phyloP scores from a whole-genome alignment of 2,329 filamentous ascomycete genomes.

The Aspergillus novofumigatus region DNA sequence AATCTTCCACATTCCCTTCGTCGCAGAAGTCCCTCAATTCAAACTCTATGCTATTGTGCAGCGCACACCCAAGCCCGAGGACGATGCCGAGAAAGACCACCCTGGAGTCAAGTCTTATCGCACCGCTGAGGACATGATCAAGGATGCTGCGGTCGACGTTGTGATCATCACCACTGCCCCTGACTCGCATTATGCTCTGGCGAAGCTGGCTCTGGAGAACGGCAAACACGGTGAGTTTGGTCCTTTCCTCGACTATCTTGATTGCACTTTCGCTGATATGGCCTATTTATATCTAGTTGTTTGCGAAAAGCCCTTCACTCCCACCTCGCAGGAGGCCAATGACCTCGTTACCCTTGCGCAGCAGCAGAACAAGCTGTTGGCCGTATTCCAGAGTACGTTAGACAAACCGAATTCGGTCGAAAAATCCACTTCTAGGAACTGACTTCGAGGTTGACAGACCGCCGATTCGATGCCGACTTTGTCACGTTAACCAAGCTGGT shows the following conservation, averaged over 20 bases:
- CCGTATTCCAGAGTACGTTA: conserved; percentile 63
- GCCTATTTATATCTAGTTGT: conserved; percentile 48
- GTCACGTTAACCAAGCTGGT: conserved; percentile 64
- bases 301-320: conserved; percentile 79
- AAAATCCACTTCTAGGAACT: background rate
- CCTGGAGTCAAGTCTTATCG: conserved; percentile 62
- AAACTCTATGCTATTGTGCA: conserved; percentile 73
- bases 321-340: conserved; percentile 63
- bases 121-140: conserved; percentile 58
- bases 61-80: conserved; percentile 59
- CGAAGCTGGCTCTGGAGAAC: conserved; percentile 60
- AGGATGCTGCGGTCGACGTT: conserved; percentile 63
- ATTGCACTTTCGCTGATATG: background rate
- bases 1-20: conserved; percentile 79
- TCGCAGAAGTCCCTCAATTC: conserved; percentile 60
- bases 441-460: conserved; percentile 40
- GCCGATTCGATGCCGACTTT: conserved; percentile 75
- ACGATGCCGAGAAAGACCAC: conserved; percentile 67
- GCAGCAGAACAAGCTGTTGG: conserved; percentile 51
- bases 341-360: conserved; percentile 56
- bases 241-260: background rate
- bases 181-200: conserved; percentile 63
- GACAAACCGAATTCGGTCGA: background rate
- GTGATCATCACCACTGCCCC: conserved; percentile 70
- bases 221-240: conserved; percentile 59